A percentile compares a stretch with the other conserved stretches of the same genome.
These are phyloP conservation scores for Mortierella sp. DNA, from an alignment of 371 early-diverging fungal genomes.

Conservation along the genomic window DNA sequence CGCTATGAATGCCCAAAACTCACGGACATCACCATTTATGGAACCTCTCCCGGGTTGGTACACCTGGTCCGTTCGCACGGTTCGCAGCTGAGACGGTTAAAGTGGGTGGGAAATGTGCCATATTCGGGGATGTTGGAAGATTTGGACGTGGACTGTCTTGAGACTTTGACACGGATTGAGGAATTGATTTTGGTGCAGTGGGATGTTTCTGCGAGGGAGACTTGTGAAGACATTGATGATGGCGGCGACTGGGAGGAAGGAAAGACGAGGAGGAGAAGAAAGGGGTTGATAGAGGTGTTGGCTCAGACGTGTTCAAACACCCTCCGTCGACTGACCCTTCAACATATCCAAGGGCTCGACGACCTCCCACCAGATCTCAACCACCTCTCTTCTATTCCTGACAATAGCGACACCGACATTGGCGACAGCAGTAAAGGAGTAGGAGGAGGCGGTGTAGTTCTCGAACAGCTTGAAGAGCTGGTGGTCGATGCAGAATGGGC, in stretches of 20 bases:
- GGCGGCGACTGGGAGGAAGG: not conserved
- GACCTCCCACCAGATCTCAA: not conserved
- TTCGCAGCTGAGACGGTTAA: constrained; percentile 7
- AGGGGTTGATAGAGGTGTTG: not conserved
- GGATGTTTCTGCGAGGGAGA: constrained; percentile 10
- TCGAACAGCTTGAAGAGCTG: constrained; percentile 19
- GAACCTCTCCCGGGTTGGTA: not conserved
- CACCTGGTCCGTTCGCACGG: constrained; percentile 12
- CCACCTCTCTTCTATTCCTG: not conserved
- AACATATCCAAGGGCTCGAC: not conserved
- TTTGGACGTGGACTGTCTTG: constrained; percentile 8
- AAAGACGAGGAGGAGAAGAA: not conserved
- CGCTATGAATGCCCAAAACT: constrained; percentile 16
- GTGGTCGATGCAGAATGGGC: constrained; percentile 27
- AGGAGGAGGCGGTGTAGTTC: not conserved
- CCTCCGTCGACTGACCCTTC: not conserved
- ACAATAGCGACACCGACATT: not conserved
- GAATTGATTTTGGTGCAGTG: constrained; percentile 20
- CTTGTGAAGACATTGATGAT: not conserved
- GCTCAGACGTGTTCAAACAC: not conserved
- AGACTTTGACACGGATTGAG: not conserved
- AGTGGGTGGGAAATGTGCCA: constrained; percentile 21
- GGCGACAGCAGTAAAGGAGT: not conserved
- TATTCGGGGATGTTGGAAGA: constrained; percentile 17
- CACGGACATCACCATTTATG: constrained; percentile 11